Percentiles rank a stretch among this genome's conserved stretches.
Conservation (phyloP, 83 land plant species). For the Picea mariana region DNA sequence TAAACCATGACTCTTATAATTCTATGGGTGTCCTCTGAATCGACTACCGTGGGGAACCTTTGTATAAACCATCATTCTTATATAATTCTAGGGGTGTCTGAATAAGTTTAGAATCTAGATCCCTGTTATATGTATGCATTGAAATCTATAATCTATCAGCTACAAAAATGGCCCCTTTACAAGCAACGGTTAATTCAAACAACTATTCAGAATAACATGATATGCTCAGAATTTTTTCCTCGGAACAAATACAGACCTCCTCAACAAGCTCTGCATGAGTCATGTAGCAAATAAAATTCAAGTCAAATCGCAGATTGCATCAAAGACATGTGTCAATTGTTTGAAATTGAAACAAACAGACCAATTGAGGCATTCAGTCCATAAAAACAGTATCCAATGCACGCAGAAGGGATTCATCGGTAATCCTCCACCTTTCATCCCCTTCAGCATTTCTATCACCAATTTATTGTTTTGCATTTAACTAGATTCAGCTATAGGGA, state of each 20-base stretch:
- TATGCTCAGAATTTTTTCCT: not conserved
- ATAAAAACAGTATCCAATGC: not conserved
- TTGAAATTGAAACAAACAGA: slow-evolving; percentile 10
- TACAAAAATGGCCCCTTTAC: not conserved
- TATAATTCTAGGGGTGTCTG: too few species aligned
- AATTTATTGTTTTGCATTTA: slow-evolving; percentile 8
- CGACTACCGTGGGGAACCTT: too few species aligned
- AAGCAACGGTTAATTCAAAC: not conserved
- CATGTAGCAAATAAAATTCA: slow-evolving; percentile 3
- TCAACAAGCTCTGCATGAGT: too few species aligned
- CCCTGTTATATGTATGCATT: not conserved
- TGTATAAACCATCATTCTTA: too few species aligned
- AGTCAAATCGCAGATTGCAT: not conserved
- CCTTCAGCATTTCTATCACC: not conserved
- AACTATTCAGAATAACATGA: not conserved
- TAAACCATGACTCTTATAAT: not conserved
- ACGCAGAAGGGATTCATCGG: slow-evolving; percentile 14
- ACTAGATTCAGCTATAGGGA: slow-evolving; percentile 2
- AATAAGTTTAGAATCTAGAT: too few species aligned
- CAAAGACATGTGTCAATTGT: not conserved
- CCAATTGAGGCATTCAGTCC: slow-evolving; percentile 5
- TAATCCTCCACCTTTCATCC: slow-evolving; percentile 17
- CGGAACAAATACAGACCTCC: slow-evolving; percentile 11
- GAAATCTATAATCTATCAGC: not conserved
- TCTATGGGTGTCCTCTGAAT: not conserved